These are phyloP conservation scores for Magnusiomyces clavatus DNA, from an alignment of 1,139 yeast genomes.

Conservation along the genomic window DNA sequence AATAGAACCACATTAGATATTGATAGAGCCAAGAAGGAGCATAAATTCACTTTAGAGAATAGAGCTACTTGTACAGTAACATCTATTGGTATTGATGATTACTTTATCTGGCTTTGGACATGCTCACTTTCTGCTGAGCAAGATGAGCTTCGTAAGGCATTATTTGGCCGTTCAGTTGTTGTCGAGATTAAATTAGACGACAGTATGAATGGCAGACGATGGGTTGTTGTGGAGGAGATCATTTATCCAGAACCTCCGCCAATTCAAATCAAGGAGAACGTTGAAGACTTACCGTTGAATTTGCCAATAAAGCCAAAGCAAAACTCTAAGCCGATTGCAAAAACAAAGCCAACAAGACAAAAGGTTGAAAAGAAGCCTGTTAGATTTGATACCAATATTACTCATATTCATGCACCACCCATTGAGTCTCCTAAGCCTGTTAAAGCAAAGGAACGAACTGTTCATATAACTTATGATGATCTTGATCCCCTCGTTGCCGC, in stretches of 20 bases:
- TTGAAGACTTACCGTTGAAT: neutral
- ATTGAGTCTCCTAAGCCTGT: conserved; percentile 6
- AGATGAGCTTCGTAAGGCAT: conserved; percentile 51
- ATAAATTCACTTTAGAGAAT: conserved; percentile 12
- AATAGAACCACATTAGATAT: conserved; percentile 2
- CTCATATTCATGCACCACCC: neutral
- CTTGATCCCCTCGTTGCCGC: conserved; percentile 18
- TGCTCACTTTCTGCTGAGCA: conserved; percentile 72
- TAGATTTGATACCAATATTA: conserved; percentile 1
- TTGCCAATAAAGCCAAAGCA: neutral
- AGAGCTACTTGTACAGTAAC: conserved; percentile 45
- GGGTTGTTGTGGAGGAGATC: conserved; percentile 70
- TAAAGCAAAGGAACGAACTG: conserved; percentile 1
- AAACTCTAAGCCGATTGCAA: conserved; percentile 4
- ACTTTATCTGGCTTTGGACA: conserved; percentile 88
- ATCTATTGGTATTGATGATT: conserved; percentile 72
- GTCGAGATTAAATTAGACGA: conserved; percentile 47
- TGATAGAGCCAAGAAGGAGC: conserved; percentile 10
- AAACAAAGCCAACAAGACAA: neutral
- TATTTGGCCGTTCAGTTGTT: conserved; percentile 76
- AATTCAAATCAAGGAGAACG: conserved; percentile 16
- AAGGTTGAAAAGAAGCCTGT: conserved; percentile 11
- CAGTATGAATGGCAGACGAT: conserved; percentile 50
- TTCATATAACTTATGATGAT: conserved; percentile 14
- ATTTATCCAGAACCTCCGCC: conserved; percentile 25